Evolutionary conservation across 2,329 filamentous ascomycete species (phyloP).

Genomic region (Endocalyx cinctus): DNA sequence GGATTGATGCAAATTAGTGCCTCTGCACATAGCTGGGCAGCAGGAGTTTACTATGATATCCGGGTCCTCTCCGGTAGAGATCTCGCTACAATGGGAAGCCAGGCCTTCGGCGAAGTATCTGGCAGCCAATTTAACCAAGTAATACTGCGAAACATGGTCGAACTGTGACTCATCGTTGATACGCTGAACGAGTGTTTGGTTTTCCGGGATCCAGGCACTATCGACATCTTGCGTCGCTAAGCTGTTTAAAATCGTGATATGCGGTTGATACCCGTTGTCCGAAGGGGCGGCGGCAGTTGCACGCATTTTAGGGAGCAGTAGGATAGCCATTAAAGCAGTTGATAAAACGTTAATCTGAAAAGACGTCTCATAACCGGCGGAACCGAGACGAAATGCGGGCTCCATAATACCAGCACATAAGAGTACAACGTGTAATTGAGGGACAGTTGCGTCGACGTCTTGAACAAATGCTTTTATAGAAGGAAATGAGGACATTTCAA

Average conservation of each 20-base stretch:
- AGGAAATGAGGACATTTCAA: constrained; percentile 41
- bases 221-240: constrained; percentile 14
- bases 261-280: constrained; percentile 22
- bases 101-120: constrained; percentile 34
- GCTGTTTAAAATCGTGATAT: constrained; percentile 36
- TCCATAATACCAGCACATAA: constrained; percentile 5
- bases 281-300: constrained; percentile 22
- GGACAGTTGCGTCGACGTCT: constrained; percentile 29
- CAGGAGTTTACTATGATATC: constrained; percentile 7
- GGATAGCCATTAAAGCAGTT: constrained; percentile 46
- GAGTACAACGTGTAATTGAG: constrained; percentile 38
- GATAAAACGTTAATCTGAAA: constrained; percentile 56
- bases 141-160: constrained; percentile 16
- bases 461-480: constrained; percentile 38
- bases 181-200: constrained; percentile 10
- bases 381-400: constrained; percentile 8
- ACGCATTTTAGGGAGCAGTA: constrained; percentile 44
- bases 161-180: constrained; percentile 13
- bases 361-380: constrained; percentile 43
- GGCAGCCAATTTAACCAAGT: constrained; percentile 23
- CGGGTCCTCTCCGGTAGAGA: neutral
- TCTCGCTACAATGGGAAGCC: neutral
- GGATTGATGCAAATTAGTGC: constrained; percentile 5
- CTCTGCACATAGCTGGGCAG: constrained; percentile 9
- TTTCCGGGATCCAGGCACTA: constrained; percentile 7